Evolutionary conservation across 73 alveolate genomes (phyloP).

Genomic region (Durusdinium trenchii): DNA sequence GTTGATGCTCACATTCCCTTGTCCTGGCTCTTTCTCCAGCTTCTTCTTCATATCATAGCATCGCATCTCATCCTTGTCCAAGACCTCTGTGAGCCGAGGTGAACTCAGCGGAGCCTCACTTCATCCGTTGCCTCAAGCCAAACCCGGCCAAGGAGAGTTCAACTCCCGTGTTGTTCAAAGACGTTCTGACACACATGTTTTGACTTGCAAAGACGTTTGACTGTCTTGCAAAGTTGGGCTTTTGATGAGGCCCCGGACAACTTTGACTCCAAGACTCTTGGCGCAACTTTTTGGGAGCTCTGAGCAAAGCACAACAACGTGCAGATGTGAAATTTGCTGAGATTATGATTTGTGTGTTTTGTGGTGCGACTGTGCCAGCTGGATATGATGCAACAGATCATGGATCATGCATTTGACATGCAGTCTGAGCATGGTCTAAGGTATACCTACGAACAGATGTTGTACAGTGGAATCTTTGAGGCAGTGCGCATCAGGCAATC

Average conservation of each 20-base stretch:
- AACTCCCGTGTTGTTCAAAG: not conserved
- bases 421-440: not conserved
- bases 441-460: slow-evolving; percentile 75
- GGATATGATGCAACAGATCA: not conserved
- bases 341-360: no score
- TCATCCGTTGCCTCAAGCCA: slow-evolving; percentile 83
- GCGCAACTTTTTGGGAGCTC: not conserved
- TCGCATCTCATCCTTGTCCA: not conserved
- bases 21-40: no score
- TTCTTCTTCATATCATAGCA: no score
- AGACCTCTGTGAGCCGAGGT: not conserved
- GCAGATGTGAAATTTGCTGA: not conserved
- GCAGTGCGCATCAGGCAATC: slow-evolving; percentile 62
- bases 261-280: slow-evolving; percentile 71
- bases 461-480: slow-evolving; percentile 88
- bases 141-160: slow-evolving; percentile 60
- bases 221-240: not conserved
- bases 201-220: not conserved
- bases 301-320: not conserved
- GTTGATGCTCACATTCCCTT: not conserved
- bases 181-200: not conserved
- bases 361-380: not conserved
- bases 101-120: slow-evolving; percentile 76
- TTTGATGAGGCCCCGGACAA: slow-evolving; percentile 50
- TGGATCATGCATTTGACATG: not conserved